phyloP scores from a whole-genome alignment of 768 basidiomycete genomes.

The Roridomyces roridus region DNA sequence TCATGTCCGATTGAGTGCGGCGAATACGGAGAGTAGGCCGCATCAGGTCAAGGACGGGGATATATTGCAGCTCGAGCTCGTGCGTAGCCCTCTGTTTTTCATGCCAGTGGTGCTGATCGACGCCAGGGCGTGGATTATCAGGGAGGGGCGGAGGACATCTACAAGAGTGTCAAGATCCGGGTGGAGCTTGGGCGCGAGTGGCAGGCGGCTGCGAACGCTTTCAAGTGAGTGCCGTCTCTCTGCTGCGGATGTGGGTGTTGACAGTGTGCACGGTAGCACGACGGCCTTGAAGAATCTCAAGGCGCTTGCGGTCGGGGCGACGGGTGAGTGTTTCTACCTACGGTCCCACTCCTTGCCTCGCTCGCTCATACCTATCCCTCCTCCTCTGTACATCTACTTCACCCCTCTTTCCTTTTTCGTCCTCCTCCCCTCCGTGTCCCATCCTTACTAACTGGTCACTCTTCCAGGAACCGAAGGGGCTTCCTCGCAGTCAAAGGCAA shows the following conservation, averaged over 20 bases:
- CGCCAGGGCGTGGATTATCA: slow-evolving; percentile 99
- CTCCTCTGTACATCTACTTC: too few species aligned
- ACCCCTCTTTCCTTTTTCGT: too few species aligned
- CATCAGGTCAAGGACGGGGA: slow-evolving; percentile 91
- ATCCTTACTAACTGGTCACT: too few species aligned
- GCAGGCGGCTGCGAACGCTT: slow-evolving; percentile 88
- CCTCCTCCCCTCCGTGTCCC: too few species aligned
- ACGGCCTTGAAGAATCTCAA: slow-evolving; percentile 80
- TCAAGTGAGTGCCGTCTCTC: slow-evolving; percentile 86
- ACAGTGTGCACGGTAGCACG: too few species aligned
- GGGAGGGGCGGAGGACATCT: slow-evolving; percentile 95
- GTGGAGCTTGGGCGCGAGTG: slow-evolving; percentile 90
- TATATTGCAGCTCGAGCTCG: slow-evolving; percentile 88
- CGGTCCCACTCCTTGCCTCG: too few species aligned
- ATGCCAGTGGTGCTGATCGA: too few species aligned
- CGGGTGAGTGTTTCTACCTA: too few species aligned
- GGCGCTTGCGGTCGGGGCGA: slow-evolving; percentile 56
- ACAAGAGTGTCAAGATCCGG: slow-evolving; percentile 95
- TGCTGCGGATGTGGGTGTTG: too few species aligned
- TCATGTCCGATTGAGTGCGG: slow-evolving; percentile 84
- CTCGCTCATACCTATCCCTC: too few species aligned
- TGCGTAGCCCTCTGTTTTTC: background rate
- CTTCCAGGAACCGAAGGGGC: too few species aligned
- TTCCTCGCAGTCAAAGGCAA: too few species aligned
- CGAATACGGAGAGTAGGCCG: slow-evolving; percentile 80